Evolutionary conservation across 495 filamentous ascomycete species (phyloP), one percentile per base, ranked within the genome.

Genomic region (Collariella sp.): DNA sequence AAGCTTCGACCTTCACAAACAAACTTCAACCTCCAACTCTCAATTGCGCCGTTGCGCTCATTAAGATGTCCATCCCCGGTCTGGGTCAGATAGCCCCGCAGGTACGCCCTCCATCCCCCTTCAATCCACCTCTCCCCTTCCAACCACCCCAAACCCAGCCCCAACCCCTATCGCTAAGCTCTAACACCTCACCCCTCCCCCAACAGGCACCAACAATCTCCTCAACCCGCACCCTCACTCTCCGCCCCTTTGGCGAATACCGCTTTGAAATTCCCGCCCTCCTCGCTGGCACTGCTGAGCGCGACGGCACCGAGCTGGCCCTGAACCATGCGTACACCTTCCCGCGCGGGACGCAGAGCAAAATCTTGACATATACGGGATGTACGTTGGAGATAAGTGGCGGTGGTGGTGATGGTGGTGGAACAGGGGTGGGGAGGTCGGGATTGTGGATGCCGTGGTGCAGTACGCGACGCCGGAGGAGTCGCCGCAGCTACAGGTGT

Each of bases 281-380:
- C 19, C 68, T 87, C 36, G 78, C 77, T 35, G 93, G 93, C 58
- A 89, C 83, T 12, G 94, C 94, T 38, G 93, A 99, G 75, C 81
- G 94, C 62, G 96, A 97, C 72, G 94, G 94, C 65, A 93, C 90
- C 45, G 91, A 97, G 70, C 86, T 99, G 51, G 89, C 89, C 12
- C 78, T 80, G 12, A 86, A 83, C 53, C 83, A 85, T 50, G 76
- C 77, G 1, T 97, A 97, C 76, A 84, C 80, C 38, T 95, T 99
- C 70, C 76, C 77, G 29, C 87, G 88, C 39, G 31, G 29, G 18
- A 83, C 80, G 34, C 95, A 95, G 69, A 84, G 86, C 33, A 88
- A 89, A 22, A 85, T 99, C 56, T 91, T 83, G 70, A 95, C 90
- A 39, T 94, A 86, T 83, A 80, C 91, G 67, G 94, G 94, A 54